Conservation (phyloP, 495 filamentous ascomycete species). For the Podospora didyma region DNA sequence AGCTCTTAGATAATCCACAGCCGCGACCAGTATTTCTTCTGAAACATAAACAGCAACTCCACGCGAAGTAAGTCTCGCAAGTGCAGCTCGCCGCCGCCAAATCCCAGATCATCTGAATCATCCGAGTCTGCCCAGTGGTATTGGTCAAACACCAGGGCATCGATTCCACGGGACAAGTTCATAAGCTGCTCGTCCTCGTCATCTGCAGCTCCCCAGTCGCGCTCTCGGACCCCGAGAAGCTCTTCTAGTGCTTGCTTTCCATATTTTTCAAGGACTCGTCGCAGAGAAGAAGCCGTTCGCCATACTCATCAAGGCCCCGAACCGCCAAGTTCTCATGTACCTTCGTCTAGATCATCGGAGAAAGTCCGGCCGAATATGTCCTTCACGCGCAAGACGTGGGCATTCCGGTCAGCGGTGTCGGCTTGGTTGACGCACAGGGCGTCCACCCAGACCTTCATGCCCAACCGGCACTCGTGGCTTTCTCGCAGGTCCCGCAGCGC, state of each 20-base stretch:
- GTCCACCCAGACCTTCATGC: too few species aligned
- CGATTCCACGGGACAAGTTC: neutral
- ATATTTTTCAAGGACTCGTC: neutral
- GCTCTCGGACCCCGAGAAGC: slow-evolving; percentile 2
- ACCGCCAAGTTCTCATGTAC: neutral
- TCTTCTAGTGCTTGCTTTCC: neutral
- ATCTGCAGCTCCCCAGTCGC: neutral
- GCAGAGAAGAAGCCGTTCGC: neutral
- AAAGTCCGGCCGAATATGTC: neutral
- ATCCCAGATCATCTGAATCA: neutral
- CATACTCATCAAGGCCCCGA: neutral
- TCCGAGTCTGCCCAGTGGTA: neutral
- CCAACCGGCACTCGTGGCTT: too few species aligned
- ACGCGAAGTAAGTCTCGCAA: neutral
- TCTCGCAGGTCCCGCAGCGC: too few species aligned
- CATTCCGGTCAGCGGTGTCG: too few species aligned
- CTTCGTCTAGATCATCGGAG: neutral
- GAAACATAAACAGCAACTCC: neutral
- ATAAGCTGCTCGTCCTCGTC: slow-evolving; percentile 2
- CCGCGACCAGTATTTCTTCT: neutral
- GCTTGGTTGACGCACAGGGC: too few species aligned
- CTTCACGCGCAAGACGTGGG: neutral
- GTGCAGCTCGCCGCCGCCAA: neutral
- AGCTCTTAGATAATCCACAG: neutral
- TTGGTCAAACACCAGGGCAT: slow-evolving; percentile 1